phyloP scores from a whole-genome alignment of 352 stramenopile species.

The Globisporangium iwayamae region DNA sequence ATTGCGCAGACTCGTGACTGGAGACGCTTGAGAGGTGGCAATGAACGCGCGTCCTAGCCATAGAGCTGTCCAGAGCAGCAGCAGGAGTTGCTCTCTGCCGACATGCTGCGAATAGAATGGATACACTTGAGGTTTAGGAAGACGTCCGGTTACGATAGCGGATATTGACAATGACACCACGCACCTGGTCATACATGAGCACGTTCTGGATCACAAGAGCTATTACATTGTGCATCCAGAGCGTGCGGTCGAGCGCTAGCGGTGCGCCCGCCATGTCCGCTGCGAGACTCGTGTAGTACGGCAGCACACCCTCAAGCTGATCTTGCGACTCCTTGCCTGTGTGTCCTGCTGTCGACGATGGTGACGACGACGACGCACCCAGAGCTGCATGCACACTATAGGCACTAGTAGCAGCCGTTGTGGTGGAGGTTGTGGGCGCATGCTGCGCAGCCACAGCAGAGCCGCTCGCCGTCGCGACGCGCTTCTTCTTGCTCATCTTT shows the following conservation, averaged over 20 bases:
- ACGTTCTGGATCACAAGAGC: slow-evolving; percentile 32
- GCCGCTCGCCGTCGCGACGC: slow-evolving; percentile 2
- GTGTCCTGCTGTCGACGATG: neutral
- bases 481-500: slow-evolving; percentile 43
- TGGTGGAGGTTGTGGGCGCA: neutral
- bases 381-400: neutral
- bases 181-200: slow-evolving; percentile 44
- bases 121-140: neutral
- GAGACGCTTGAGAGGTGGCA: neutral
- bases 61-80: slow-evolving; percentile 27
- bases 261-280: slow-evolving; percentile 17
- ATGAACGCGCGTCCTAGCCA: slow-evolving; percentile 38
- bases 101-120: slow-evolving; percentile 21
- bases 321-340: slow-evolving; percentile 1
- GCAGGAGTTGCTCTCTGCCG: slow-evolving; percentile 21
- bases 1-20: neutral
- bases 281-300: slow-evolving; percentile 17
- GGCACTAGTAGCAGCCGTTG: neutral
- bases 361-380: neutral
- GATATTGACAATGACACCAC: neutral
- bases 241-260: slow-evolving; percentile 22
- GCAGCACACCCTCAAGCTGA: neutral
- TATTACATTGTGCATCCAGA: slow-evolving; percentile 38
- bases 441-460: neutral
- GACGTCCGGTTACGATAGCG: too few species aligned